Evolutionary conservation across 805 yeast genomes (phyloP).

Genomic region (Metschnikowia amazonensis): DNA sequence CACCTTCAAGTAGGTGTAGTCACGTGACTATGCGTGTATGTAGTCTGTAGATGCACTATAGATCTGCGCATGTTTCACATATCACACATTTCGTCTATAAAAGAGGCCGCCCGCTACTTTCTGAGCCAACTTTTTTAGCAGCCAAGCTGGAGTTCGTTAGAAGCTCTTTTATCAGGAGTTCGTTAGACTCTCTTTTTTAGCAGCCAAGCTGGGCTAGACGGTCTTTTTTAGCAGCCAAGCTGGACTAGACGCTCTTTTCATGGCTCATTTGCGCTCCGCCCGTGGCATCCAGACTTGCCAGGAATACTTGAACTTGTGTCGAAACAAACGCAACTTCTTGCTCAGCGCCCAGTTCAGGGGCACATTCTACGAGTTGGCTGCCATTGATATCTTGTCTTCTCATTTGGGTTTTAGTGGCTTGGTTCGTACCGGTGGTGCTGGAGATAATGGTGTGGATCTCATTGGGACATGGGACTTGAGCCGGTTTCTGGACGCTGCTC

Average conservation of each 20-base stretch:
- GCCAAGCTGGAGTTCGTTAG: not conserved
- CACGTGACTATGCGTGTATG: too few relatives aligned
- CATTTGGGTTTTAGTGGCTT: conserved; percentile 36
- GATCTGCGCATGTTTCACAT: not conserved
- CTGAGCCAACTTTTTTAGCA: not conserved
- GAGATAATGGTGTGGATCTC: conserved; percentile 56
- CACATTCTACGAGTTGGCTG: conserved; percentile 49
- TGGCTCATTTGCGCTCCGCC: not conserved
- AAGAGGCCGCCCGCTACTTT: not conserved
- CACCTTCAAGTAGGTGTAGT: too few relatives aligned
- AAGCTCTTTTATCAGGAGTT: not conserved
- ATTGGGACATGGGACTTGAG: conserved; percentile 48
- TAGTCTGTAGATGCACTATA: too few relatives aligned
- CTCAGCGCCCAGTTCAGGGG: conserved; percentile 49
- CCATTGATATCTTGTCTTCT: conserved; percentile 36
- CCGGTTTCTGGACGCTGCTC: not conserved
- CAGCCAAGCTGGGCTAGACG: not conserved
- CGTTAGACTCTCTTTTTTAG: not conserved
- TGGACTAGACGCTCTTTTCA: not conserved
- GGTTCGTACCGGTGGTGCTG: conserved; percentile 50
- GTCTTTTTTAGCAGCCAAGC: not conserved
- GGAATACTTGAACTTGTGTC: conserved; percentile 30
- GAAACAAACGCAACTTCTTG: conserved; percentile 18
- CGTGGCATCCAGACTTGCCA: conserved; percentile 22
- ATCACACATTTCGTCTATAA: not conserved